phyloP scores from a whole-genome alignment of 176 grass and related monocot species.

The Carex littledalei region DNA sequence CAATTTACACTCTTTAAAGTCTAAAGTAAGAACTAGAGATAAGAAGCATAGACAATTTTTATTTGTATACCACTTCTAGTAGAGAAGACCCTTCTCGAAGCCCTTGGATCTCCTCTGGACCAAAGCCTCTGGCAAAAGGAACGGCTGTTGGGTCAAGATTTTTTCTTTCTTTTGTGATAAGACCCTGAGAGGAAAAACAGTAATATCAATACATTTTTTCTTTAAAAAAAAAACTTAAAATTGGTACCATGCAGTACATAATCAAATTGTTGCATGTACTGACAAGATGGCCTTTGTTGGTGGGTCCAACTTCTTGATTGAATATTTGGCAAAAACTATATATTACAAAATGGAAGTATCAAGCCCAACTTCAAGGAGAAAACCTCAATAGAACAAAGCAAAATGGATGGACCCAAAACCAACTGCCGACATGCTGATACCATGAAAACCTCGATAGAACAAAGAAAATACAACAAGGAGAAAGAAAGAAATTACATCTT shows the following conservation, averaged over 20 bases:
- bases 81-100: constrained; percentile 83
- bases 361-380: neutral
- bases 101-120: constrained; percentile 61
- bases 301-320: neutral
- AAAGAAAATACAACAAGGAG: neutral
- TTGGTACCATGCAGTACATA: neutral
- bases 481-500: constrained; percentile 57
- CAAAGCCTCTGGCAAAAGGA: constrained; percentile 81
- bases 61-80: constrained; percentile 75
- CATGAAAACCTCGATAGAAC: neutral
- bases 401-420: neutral
- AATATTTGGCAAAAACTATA: neutral
- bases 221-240: neutral
- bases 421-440: neutral
- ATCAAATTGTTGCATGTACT: neutral
- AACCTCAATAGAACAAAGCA: neutral
- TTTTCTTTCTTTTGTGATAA: constrained; percentile 74
- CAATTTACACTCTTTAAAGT: constrained; percentile 4
- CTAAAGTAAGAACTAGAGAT: constrained; percentile 2
- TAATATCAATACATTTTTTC: neutral
- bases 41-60: neutral
- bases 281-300: neutral
- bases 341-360: neutral
- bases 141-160: constrained; percentile 64
- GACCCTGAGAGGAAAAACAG: constrained; percentile 45